Percentiles rank a stretch among this genome's conserved stretches.
Evolutionary conservation across 2,329 filamentous ascomycete species (phyloP).

Genomic region (Penicillium paneum): DNA sequence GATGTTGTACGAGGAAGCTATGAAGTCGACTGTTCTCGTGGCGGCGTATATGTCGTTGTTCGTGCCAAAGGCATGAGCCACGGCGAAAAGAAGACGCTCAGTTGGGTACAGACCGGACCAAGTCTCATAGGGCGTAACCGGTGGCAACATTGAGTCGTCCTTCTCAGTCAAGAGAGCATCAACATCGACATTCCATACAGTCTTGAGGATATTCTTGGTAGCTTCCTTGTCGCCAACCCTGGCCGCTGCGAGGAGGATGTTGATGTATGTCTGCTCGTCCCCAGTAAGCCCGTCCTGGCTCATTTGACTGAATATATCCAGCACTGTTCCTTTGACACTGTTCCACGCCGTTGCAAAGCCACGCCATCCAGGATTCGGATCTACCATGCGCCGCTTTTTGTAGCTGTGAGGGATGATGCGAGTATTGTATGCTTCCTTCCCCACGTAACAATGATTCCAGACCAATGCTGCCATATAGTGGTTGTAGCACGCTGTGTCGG

Average conservation of each 20-base stretch:
- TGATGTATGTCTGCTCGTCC: conserved; percentile 53
- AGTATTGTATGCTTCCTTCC: conserved; percentile 40
- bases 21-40: conserved; percentile 58
- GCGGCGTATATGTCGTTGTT: conserved; percentile 62
- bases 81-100: conserved; percentile 56
- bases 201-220: conserved; percentile 49
- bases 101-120: conserved; percentile 60
- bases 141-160: conserved; percentile 32
- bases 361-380: conserved; percentile 23
- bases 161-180: conserved; percentile 37
- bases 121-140: conserved; percentile 41
- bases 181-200: conserved; percentile 55
- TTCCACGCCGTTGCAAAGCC: conserved; percentile 30
- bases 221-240: conserved; percentile 51
- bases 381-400: conserved; percentile 25
- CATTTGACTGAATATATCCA: conserved; percentile 50
- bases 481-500: conserved; percentile 55
- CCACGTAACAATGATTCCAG: conserved; percentile 45
- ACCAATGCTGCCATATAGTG: conserved; percentile 51
- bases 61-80: conserved; percentile 67
- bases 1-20: conserved; percentile 60
- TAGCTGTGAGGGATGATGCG: conserved; percentile 35
- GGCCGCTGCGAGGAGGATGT: conserved; percentile 52
- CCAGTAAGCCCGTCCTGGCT: conserved; percentile 41
- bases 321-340: conserved; percentile 37